Conservation (phyloP, 305 asterid genomes). For the Ajuga reptans region DNA sequence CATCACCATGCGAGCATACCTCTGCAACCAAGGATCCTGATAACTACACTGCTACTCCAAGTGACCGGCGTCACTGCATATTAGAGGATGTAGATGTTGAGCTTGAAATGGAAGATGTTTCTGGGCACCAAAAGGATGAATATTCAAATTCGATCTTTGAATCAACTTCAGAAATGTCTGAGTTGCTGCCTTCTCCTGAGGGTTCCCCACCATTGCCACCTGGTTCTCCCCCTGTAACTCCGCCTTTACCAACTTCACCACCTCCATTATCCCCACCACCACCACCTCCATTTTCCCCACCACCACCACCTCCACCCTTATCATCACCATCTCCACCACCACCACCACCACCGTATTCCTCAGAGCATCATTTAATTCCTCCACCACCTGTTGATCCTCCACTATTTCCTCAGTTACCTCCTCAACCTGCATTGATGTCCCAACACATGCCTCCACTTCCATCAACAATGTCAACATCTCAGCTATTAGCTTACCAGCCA, state of each 20-base stretch:
- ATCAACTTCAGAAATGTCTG: conserved; percentile 34
- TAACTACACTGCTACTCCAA: conserved; percentile 48
- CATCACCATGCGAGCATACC: conserved; percentile 39
- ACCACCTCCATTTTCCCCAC: conserved; percentile 37
- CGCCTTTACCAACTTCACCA: conserved; percentile 75
- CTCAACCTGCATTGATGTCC: conserved; percentile 42
- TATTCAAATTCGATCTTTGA: conserved; percentile 29
- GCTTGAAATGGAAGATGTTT: conserved; percentile 96
- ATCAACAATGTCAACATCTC: conserved; percentile 43
- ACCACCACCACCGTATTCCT: conserved; percentile 37
- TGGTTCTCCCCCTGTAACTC: conserved; percentile 74
- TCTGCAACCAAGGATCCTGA: conserved; percentile 53
- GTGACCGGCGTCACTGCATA: conserved; percentile 70
- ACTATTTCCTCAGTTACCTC: conserved; percentile 42
- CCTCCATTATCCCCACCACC: conserved; percentile 37
- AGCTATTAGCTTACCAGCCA: conserved; percentile 34
- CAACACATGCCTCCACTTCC: conserved; percentile 41
- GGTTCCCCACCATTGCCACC: conserved; percentile 83
- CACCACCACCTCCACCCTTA: conserved; percentile 21
- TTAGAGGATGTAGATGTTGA: conserved; percentile 90
- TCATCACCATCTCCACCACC: conserved; percentile 39
- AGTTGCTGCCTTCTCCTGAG: conserved; percentile 54
- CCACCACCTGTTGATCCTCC: conserved; percentile 47
- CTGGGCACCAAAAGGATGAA: conserved; percentile 66
- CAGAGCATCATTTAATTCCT: conserved; percentile 40